Evolutionary conservation across 305 asterid species (phyloP).

Genomic region (Fraxinus latifolia): DNA sequence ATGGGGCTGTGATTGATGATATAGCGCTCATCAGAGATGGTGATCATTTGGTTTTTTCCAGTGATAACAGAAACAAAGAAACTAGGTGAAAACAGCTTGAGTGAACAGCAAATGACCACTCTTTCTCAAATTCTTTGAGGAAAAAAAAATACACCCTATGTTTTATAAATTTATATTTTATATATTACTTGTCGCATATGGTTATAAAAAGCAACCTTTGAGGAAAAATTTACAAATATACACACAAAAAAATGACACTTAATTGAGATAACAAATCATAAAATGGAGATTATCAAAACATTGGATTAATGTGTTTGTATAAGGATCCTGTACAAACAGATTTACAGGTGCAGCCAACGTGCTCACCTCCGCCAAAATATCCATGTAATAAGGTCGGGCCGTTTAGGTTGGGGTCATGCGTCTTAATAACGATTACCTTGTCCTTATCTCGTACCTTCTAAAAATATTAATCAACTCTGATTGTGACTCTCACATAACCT

Average conservation of each 20-base stretch:
- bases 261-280: not conserved
- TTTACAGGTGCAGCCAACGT: not conserved
- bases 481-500: not conserved
- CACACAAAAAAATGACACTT: not conserved
- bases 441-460: not conserved
- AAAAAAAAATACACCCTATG: not conserved
- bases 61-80: slow-evolving; percentile 28
- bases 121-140: not conserved
- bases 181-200: not conserved
- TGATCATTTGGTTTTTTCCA: slow-evolving; percentile 53
- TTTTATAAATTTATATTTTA: not conserved
- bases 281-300: not conserved
- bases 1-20: slow-evolving; percentile 61
- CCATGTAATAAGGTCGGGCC: not conserved
- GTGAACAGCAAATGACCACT: slow-evolving; percentile 29
- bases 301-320: not conserved
- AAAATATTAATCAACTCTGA: not conserved
- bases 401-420: not conserved
- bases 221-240: not conserved
- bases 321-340: not conserved
- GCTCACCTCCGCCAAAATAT: not conserved
- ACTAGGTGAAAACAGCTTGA: slow-evolving; percentile 17
- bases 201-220: not conserved
- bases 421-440: not conserved
- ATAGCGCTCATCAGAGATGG: slow-evolving; percentile 74